phyloP scores from a whole-genome alignment of 352 stramenopile genomes.

The Globisporangium echinulatum region DNA sequence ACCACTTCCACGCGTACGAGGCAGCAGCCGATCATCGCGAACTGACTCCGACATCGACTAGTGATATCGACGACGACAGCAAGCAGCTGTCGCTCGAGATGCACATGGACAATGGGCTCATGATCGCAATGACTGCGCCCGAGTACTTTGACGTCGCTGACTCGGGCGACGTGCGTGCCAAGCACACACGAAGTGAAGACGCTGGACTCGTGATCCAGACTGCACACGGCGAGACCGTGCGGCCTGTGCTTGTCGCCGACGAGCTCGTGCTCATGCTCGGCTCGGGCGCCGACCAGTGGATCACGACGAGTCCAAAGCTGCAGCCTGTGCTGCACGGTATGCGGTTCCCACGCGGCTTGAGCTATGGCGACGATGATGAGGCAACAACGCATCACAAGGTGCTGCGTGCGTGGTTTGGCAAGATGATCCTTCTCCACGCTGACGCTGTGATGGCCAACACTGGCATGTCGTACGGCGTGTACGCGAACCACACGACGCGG shows the following conservation, averaged over 20 bases:
- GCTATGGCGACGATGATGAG: slow-evolving; percentile 17
- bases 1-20: slow-evolving; percentile 80
- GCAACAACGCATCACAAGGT: slow-evolving; percentile 22
- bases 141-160: slow-evolving; percentile 57
- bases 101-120: slow-evolving; percentile 70
- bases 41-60: not conserved
- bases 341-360: slow-evolving; percentile 47
- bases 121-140: slow-evolving; percentile 69
- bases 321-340: slow-evolving; percentile 71
- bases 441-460: slow-evolving; percentile 50
- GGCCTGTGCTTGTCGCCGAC: slow-evolving; percentile 49
- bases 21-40: slow-evolving; percentile 7
- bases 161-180: slow-evolving; percentile 31
- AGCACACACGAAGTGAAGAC: slow-evolving; percentile 47
- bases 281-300: slow-evolving; percentile 66
- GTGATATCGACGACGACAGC: slow-evolving; percentile 11
- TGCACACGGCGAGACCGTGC: slow-evolving; percentile 42
- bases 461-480: slow-evolving; percentile 44
- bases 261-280: slow-evolving; percentile 81
- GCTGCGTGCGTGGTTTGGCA: slow-evolving; percentile 59
- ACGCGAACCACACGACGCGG: slow-evolving; percentile 42
- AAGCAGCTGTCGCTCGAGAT: slow-evolving; percentile 56
- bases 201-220: slow-evolving; percentile 64
- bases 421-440: slow-evolving; percentile 48
- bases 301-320: slow-evolving; percentile 45